A percentile compares a stretch with the other conserved stretches of the same genome.
phyloP scores from a whole-genome alignment of 2,329 filamentous ascomycete species.

The Aspergillus aculeatus region DNA sequence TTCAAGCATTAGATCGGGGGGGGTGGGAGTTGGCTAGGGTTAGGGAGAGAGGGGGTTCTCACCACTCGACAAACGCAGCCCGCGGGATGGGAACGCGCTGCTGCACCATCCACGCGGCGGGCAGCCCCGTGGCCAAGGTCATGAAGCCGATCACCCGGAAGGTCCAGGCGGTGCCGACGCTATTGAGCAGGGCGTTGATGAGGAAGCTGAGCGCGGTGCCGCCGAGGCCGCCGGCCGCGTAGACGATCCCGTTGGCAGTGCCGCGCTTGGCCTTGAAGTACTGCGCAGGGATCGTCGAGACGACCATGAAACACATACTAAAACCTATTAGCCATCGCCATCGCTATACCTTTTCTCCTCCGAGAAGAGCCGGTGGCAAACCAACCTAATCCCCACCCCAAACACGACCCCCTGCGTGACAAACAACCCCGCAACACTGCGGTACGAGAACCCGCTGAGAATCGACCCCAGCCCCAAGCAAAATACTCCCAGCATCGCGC shows the following conservation, averaged over 20 bases:
- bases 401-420: slow-evolving; percentile 49
- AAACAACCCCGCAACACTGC: slow-evolving; percentile 50
- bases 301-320: slow-evolving; percentile 46
- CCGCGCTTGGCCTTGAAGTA: slow-evolving; percentile 57
- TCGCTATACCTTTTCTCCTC: neutral
- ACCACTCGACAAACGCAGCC: slow-evolving; percentile 53
- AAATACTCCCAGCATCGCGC: slow-evolving; percentile 51
- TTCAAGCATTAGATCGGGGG: neutral
- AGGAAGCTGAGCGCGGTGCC: slow-evolving; percentile 54
- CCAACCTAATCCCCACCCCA: slow-evolving; percentile 46
- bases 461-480: slow-evolving; percentile 53
- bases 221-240: slow-evolving; percentile 52
- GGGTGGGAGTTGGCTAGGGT: neutral
- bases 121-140: slow-evolving; percentile 55
- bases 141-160: slow-evolving; percentile 48
- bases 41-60: slow-evolving; percentile 7
- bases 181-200: slow-evolving; percentile 45
- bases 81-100: slow-evolving; percentile 37
- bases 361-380: too few relatives aligned
- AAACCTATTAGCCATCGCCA: neutral
- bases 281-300: slow-evolving; percentile 52
- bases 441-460: slow-evolving; percentile 48
- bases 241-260: slow-evolving; percentile 52
- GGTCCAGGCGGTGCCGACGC: slow-evolving; percentile 43
- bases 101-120: slow-evolving; percentile 54